Percentiles rank a stretch among this genome's conserved stretches.
Evolutionary conservation across 202 grass and related monocot genomes (phyloP).

Genomic region (Elaeis oleifera): DNA sequence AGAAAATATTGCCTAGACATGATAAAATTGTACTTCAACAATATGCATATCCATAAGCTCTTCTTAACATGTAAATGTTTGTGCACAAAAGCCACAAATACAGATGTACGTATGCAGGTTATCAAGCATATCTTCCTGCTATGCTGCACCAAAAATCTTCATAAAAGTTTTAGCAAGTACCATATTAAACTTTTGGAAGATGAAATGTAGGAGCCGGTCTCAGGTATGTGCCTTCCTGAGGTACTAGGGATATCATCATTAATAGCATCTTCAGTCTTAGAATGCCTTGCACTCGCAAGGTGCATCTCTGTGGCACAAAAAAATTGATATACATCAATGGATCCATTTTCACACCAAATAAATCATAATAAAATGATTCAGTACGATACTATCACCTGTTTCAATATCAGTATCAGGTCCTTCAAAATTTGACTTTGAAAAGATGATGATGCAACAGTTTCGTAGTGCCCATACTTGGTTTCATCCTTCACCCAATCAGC

Average conservation of each 20-base stretch:
- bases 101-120: too few species aligned
- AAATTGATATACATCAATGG: background rate
- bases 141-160: too few species aligned
- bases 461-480: conserved; percentile 79
- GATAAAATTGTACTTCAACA: too few species aligned
- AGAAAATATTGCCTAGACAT: too few species aligned
- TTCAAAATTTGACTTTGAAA: conserved; percentile 95
- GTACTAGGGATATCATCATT: conserved; percentile 88
- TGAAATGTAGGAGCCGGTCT: conserved; percentile 32
- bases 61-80: too few species aligned
- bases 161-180: conserved; percentile 19
- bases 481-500: conserved; percentile 90
- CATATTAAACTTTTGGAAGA: conserved; percentile 42
- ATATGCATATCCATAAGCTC: too few species aligned
- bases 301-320: conserved; percentile 54
- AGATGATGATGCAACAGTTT: conserved; percentile 41
- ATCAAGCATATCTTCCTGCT: too few species aligned
- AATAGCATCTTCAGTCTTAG: conserved; percentile 46
- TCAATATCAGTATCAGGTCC: conserved; percentile 94
- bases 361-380: conserved; percentile 19
- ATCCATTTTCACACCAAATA: background rate
- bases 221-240: conserved; percentile 74
- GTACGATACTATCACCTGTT: conserved; percentile 47
- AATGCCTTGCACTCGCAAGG: conserved; percentile 70
- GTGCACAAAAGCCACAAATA: too few species aligned